Evolutionary conservation across 1,284 basidiomycete species (phyloP), one percentile per base, ranked within the genome.

Genomic region (Meripilus lineatus): DNA sequence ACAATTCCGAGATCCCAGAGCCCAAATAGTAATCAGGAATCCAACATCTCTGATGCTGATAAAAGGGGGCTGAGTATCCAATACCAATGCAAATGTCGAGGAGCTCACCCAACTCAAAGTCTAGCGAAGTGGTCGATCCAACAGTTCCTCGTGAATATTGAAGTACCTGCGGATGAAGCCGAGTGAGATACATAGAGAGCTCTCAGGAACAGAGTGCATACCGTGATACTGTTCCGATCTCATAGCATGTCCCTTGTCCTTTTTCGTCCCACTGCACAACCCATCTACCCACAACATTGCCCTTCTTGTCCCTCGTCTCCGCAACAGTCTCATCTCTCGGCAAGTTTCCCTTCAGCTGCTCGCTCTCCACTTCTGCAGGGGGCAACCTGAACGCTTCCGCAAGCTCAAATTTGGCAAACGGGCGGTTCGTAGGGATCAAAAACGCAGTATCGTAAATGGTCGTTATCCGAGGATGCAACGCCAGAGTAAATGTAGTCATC

Each of bases 321-420:
- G 89, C 87, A 3, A 89, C 71, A 0, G 85, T 87, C 63, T 90
- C 87, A 54, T 86, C 80, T 42, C 67, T 56, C 5, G 79, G 81
- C 0, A 74, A 47, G 5, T 48, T 48, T 13, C 57, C 54, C 38
- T 53, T 48, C 13, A 43, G 64, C 4, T 57, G 56, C 30, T 68
- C 70, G 6, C 58, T 65, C 48, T 59, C 53, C 47, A 63, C 49
- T 55, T 71, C 62, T 47, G 70, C 57, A 43, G 66, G 50, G 5
- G 69, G 70, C 5, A 86, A 58, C 40, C 71, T 64, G 34, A 86
- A 69, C 23, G 61, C 66, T 34, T 74, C 62, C 20, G 83, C 79
- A 15, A 91, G 74, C 58, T 88, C 81, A 86, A 85, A 93, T 46
- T 81, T 86, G 7, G 91, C 87, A 54, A 93, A 84, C 1, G 85